These are phyloP conservation scores for Candida vaughaniae DNA, from an alignment of 805 yeast species.

Conservation along the genomic window DNA sequence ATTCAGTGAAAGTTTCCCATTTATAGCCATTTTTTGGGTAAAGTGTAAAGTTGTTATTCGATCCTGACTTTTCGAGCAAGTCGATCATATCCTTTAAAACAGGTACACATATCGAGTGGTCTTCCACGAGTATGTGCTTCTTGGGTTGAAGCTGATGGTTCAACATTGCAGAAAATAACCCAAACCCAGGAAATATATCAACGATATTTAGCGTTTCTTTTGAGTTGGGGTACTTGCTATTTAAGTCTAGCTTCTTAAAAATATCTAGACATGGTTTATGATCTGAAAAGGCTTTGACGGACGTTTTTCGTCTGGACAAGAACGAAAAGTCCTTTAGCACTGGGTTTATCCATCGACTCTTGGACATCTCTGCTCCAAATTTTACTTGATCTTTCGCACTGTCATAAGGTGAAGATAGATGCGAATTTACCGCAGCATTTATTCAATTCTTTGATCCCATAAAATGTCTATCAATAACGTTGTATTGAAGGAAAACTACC, in stretches of 20 bases:
- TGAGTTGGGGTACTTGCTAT: slow-evolving; percentile 32
- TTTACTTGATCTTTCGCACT: too few species aligned
- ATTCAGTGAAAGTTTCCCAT: slow-evolving; percentile 59
- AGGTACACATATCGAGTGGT: slow-evolving; percentile 27
- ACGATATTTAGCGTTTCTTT: slow-evolving; percentile 46
- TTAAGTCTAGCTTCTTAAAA: slow-evolving; percentile 47
- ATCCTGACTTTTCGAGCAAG: slow-evolving; percentile 15
- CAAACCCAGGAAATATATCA: slow-evolving; percentile 61
- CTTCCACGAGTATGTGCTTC: slow-evolving; percentile 64
- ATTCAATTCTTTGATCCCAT: background rate
- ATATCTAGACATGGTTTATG: slow-evolving; percentile 34
- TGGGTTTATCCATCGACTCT: slow-evolving; percentile 21
- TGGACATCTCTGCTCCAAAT: too few species aligned
- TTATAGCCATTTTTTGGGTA: slow-evolving; percentile 54
- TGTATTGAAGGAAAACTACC: slow-evolving; percentile 15
- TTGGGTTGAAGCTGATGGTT: slow-evolving; percentile 59
- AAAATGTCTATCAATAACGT: slow-evolving; percentile 31
- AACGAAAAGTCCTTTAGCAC: slow-evolving; percentile 18
- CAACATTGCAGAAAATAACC: slow-evolving; percentile 62
- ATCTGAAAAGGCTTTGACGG: slow-evolving; percentile 10
- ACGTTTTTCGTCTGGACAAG: slow-evolving; percentile 3
- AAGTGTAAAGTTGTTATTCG: slow-evolving; percentile 27
- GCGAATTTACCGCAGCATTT: too few species aligned
- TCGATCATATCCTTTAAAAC: slow-evolving; percentile 30
- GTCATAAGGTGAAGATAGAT: too few species aligned